Conservation (phyloP, 2,329 filamentous ascomycete species). For the Drechslerella stenobrocha region DNA sequence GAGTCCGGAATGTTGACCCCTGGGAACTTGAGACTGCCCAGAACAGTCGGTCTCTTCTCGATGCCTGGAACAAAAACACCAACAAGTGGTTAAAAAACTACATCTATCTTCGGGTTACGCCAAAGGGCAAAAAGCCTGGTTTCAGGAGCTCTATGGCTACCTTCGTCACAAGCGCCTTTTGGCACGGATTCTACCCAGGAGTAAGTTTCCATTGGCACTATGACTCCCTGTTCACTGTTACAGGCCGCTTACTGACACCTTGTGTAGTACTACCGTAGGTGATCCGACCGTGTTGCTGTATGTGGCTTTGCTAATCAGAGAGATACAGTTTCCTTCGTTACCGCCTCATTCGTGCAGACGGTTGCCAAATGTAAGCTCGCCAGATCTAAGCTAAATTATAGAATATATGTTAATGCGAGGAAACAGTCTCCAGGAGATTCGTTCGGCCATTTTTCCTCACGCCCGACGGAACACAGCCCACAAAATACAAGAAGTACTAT, state of each 20-base stretch:
- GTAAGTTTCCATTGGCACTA: slow-evolving; percentile 21
- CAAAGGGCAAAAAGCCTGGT: slow-evolving; percentile 91
- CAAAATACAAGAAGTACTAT: slow-evolving; percentile 78
- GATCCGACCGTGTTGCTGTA: not conserved
- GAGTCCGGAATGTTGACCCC: slow-evolving; percentile 85
- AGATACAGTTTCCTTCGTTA: slow-evolving; percentile 77
- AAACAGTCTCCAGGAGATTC: slow-evolving; percentile 79
- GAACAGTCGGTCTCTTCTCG: slow-evolving; percentile 89
- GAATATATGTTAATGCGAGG: slow-evolving; percentile 26
- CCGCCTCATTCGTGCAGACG: slow-evolving; percentile 89
- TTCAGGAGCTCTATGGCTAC: slow-evolving; percentile 93
- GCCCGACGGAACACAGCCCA: slow-evolving; percentile 70
- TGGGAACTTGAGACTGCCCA: slow-evolving; percentile 85
- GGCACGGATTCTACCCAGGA: slow-evolving; percentile 97
- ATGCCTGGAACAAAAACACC: slow-evolving; percentile 97
- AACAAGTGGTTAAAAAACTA: slow-evolving; percentile 97
- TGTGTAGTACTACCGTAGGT: not conserved
- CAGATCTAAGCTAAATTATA: not conserved
- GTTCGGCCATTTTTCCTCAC: slow-evolving; percentile 86
- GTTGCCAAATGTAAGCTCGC: slow-evolving; percentile 79
- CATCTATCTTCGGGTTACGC: slow-evolving; percentile 91
- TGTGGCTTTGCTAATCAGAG: slow-evolving; percentile 13
- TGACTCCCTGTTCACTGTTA: no score
- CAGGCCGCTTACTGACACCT: no score
- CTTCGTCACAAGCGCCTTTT: slow-evolving; percentile 86